Conservation (phyloP, 2,329 filamentous ascomycete genomes). For the Fusarium sp. region DNA sequence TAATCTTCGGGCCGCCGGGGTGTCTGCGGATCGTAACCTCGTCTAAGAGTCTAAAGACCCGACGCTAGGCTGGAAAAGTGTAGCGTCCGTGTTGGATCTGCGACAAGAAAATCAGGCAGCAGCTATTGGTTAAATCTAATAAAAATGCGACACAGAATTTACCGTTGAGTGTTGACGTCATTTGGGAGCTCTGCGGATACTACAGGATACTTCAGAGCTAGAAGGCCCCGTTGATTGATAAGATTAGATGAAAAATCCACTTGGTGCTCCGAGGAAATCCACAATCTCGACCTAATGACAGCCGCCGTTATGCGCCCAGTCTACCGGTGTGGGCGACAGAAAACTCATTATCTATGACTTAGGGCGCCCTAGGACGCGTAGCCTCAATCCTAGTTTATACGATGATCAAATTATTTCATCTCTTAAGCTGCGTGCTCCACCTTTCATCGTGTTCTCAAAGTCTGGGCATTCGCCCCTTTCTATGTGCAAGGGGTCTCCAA, state of each 20-base stretch:
- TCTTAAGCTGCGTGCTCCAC: neutral
- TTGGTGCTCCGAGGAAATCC: neutral
- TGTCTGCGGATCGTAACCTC: neutral
- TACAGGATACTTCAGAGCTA: neutral
- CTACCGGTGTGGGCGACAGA: neutral
- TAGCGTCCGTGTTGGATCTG: neutral
- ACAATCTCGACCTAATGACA: neutral
- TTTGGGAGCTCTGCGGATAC: neutral
- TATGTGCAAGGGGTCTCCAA: neutral
- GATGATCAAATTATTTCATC: neutral
- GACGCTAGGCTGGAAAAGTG: neutral
- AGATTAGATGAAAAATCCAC: neutral
- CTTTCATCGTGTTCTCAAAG: neutral
- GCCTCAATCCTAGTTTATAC: neutral
- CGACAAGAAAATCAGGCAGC: neutral
- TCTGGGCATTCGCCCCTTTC: neutral
- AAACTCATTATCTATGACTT: neutral
- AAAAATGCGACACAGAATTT: no score
- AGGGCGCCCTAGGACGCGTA: neutral
- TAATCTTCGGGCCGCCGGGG: no score
- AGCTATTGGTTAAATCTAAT: neutral
- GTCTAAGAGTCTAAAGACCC: neutral
- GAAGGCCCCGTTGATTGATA: neutral
- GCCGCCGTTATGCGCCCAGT: neutral
- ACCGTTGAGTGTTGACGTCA: neutral